Conservation (phyloP, 129 eudicot species). For the Escallonia rubra region DNA sequence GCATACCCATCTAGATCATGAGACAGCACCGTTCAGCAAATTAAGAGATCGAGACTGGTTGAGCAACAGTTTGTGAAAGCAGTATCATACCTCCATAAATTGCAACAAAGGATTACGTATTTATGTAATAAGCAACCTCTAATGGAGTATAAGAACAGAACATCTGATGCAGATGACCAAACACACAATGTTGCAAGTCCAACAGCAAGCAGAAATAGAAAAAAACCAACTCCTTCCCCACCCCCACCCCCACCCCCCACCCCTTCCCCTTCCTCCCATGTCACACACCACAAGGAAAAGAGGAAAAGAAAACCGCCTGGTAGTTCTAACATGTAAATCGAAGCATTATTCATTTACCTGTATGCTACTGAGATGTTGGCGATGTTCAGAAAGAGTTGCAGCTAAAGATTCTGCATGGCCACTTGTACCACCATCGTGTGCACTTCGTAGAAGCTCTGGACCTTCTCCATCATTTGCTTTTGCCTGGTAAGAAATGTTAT, state of each 20-base stretch:
- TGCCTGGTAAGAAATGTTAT: conserved; percentile 37
- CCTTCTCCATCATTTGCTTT: conserved; percentile 98
- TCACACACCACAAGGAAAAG: too few relatives aligned
- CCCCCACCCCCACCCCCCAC: too few relatives aligned
- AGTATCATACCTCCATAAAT: too few relatives aligned
- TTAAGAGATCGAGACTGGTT: too few relatives aligned
- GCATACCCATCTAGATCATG: too few relatives aligned
- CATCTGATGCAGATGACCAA: background rate
- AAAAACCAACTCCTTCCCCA: background rate
- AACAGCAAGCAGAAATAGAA: background rate
- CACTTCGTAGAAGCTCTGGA: conserved; percentile 83
- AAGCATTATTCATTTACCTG: conserved; percentile 42
- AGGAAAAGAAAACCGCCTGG: too few relatives aligned
- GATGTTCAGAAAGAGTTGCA: conserved; percentile 92
- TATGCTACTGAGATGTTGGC: conserved; percentile 94
- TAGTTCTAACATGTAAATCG: background rate
- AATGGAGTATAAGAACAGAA: background rate
- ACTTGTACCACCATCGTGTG: conserved; percentile 68
- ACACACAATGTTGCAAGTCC: conserved; percentile 2
- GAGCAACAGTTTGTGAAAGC: too few relatives aligned
- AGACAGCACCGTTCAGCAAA: too few relatives aligned
- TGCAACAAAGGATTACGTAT: too few relatives aligned
- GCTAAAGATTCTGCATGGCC: conserved; percentile 95
- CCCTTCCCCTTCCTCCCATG: too few relatives aligned
- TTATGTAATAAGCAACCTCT: background rate